Base-by-base conservation (phyloP, 2,329 filamentous ascomycete species). In the Torrubiellomyces zombiae region DNA sequence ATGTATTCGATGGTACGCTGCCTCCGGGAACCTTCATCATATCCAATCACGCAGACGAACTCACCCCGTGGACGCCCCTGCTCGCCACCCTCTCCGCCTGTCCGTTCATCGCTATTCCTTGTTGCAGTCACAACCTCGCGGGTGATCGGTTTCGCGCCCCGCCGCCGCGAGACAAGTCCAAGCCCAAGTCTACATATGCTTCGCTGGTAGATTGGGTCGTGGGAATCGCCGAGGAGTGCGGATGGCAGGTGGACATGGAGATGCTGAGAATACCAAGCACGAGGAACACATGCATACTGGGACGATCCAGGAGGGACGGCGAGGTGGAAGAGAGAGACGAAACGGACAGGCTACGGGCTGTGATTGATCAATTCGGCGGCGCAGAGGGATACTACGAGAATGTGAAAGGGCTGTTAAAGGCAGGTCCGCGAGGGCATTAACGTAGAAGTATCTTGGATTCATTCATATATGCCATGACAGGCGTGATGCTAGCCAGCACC, bases 21-120 rank as follows among this genome's bases (percentile, higher is more conserved):
- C 60, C 69, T 0, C 45, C 50, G 10, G 70, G 71, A 15, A 91
- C 82, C 0, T 98, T 98, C 49, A 82, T 98, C 39, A 77, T 98
- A 34, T 92, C 83, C 24, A 98, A 98, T 44, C 89, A 98, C 47
- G 86, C 86, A 8, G 89, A 98, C 45, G 85, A 98, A 52, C 64
- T 98, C 9, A 98, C 89, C 0, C 71, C 81, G 1, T 98, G 89
- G 89, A 95, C 89, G 0, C 89, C 89, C 0, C 64, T 95, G 11
- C 67, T 98, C 20, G 85, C 81, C 1, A 67, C 70, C 6, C 55
- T 82, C 2, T 83, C 76, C 0, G 54, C 67, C 3, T 77, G 76
- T 8, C 77, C 83, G 0, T 98, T 94, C 48, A 70, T 98, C 32
- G 78, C 80, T 38, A 93, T 98, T 21, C 89, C 89, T 2, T 98